Conservation (phyloP, 805 yeast genomes). For the Monosporozyma yasuniensis region DNA sequence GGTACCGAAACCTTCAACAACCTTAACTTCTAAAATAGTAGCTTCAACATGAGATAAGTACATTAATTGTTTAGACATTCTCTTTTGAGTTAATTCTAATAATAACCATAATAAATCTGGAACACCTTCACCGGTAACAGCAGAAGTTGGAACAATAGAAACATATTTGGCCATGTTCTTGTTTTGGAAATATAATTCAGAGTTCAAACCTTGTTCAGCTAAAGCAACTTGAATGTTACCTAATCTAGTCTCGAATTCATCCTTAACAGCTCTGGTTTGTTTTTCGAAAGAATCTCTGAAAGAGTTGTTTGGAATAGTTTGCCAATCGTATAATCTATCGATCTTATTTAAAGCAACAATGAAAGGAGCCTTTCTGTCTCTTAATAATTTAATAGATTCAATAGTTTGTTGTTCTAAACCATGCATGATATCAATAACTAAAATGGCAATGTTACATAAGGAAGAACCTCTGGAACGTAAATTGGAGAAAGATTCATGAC, state of each 20-base stretch:
- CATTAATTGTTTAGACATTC: conserved; percentile 98
- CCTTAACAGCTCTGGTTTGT: conserved; percentile 78
- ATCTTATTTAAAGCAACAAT: conserved; percentile 95
- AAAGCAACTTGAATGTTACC: conserved; percentile 80
- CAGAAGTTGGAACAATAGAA: conserved; percentile 96
- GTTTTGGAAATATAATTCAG: conserved; percentile 93
- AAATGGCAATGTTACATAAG: conserved; percentile 95
- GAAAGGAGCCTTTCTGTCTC: conserved; percentile 97
- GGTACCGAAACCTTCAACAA: conserved; percentile 96
- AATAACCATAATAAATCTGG: conserved; percentile 96
- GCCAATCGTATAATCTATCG: conserved; percentile 96
- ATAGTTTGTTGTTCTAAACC: conserved; percentile 97
- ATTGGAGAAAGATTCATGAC: conserved; percentile 98
- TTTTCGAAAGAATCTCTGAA: conserved; percentile 87
- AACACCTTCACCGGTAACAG: conserved; percentile 99
- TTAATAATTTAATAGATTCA: conserved; percentile 82
- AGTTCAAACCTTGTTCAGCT: conserved; percentile 97
- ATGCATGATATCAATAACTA: conserved; percentile 98
- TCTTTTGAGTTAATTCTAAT: conserved; percentile 91
- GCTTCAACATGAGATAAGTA: conserved; percentile 87
- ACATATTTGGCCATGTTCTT: conserved; percentile 88
- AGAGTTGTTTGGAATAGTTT: conserved; percentile 79
- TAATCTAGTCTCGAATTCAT: conserved; percentile 84
- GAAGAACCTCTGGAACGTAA: conserved; percentile 98
- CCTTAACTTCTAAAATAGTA: conserved; percentile 94